These are phyloP conservation scores for Bidens hawaiensis DNA, from an alignment of 140 eudicot genomes.

Conservation along the genomic window DNA sequence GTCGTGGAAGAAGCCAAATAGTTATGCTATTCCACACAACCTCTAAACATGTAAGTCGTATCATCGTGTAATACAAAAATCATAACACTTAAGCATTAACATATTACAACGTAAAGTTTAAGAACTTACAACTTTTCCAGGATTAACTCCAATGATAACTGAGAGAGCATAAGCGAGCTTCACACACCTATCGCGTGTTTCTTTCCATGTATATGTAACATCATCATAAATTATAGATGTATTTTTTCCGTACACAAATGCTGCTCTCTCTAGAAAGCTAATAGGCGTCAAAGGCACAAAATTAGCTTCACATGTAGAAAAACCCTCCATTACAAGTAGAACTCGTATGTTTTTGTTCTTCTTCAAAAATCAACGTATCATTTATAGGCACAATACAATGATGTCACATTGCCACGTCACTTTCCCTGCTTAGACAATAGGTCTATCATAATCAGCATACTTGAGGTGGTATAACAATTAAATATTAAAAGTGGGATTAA, in stretches of 20 bases:
- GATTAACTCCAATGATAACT: slow-evolving; percentile 13
- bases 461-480: neutral
- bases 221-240: slow-evolving; percentile 35
- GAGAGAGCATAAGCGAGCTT: slow-evolving; percentile 50
- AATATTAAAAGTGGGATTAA: slow-evolving; percentile 4
- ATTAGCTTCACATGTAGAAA: slow-evolving; percentile 38
- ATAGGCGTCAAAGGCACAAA: slow-evolving; percentile 49
- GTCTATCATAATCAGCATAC: neutral
- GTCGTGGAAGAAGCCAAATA: no score
- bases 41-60: neutral
- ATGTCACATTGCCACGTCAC: neutral
- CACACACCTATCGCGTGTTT: slow-evolving; percentile 43
- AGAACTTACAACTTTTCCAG: slow-evolving; percentile 46
- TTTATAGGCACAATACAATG: neutral
- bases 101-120: neutral
- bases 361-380: neutral
- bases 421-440: neutral
- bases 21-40: no score
- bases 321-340: slow-evolving; percentile 24
- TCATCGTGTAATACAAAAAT: neutral
- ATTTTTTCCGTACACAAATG: slow-evolving; percentile 30
- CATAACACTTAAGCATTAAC: neutral
- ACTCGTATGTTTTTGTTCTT: neutral
- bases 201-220: slow-evolving; percentile 34
- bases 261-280: slow-evolving; percentile 53